Conservation (phyloP, 2,329 filamentous ascomycete species). For the Alternaria incomplexa region DNA sequence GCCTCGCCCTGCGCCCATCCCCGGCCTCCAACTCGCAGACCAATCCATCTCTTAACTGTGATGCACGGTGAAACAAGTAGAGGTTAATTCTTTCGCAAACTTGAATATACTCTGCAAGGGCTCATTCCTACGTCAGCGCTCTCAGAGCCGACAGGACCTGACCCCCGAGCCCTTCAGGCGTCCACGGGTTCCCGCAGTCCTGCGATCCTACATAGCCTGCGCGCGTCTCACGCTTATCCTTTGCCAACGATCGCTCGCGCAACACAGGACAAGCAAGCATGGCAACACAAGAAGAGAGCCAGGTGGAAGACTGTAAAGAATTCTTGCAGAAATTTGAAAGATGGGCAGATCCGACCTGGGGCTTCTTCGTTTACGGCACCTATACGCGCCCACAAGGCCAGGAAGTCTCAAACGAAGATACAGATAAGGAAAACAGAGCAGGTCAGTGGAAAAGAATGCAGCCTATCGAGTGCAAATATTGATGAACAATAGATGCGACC, state of each 20-base stretch:
- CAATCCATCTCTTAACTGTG: not conserved
- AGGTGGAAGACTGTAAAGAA: not conserved
- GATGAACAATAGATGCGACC: not conserved
- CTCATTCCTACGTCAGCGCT: not conserved
- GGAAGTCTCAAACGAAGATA: not conserved
- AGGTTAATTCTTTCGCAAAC: not conserved
- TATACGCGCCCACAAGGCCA: not conserved
- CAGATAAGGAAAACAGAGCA: not conserved
- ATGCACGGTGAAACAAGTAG: not conserved
- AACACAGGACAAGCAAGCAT: not conserved
- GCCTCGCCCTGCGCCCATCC: not conserved
- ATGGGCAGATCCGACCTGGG: constrained; percentile 1
- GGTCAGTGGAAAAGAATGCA: not conserved
- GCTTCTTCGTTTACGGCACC: constrained; percentile 8
- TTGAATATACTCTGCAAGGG: not conserved
- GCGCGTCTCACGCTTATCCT: not conserved
- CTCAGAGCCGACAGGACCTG: not conserved
- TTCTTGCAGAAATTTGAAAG: not conserved
- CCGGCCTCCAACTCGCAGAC: not conserved
- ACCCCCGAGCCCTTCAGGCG: not conserved
- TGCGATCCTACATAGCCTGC: not conserved
- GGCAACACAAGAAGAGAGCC: not conserved
- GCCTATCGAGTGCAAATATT: not conserved
- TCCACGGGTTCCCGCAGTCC: not conserved
- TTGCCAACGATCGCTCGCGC: not conserved